Percentiles rank a stretch among this genome's conserved stretches.
phyloP scores from a whole-genome alignment of 768 basidiomycete species.

The Pulveroboletus sp. region DNA sequence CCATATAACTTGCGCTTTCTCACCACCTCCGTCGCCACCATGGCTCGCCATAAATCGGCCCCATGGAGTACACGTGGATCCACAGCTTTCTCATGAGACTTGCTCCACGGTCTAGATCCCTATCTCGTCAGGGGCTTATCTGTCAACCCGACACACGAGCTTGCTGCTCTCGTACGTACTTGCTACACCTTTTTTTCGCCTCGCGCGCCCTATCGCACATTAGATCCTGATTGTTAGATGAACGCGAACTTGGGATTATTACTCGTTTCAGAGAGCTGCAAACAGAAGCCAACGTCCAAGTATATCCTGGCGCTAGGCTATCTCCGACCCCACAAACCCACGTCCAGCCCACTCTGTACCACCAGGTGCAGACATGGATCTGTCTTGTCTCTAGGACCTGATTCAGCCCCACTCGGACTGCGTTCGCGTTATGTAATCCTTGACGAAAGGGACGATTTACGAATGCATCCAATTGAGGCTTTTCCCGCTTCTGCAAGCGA shows the following conservation, averaged over 20 bases:
- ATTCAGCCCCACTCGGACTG: conserved; percentile 31
- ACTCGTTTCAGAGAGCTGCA: conserved; percentile 1
- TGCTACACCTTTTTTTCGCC: not conserved
- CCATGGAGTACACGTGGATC: not conserved
- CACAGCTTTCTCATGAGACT: conserved; percentile 5
- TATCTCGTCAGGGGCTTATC: not conserved
- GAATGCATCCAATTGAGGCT: conserved; percentile 48
- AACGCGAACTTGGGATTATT: not conserved
- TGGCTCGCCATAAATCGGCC: not conserved
- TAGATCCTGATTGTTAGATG: not conserved
- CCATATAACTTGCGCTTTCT: no score
- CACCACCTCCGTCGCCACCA: no score
- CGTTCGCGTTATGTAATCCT: conserved; percentile 34
- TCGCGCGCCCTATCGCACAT: not conserved
- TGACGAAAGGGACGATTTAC: conserved; percentile 40
- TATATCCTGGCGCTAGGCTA: not conserved
- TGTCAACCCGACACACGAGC: not conserved
- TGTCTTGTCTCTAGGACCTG: conserved; percentile 2
- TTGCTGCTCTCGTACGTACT: conserved; percentile 12
- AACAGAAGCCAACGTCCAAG: not conserved
- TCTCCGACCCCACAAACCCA: not conserved
- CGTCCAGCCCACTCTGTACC: not conserved
- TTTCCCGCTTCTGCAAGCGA: conserved; percentile 21
- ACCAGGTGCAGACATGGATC: conserved; percentile 12
- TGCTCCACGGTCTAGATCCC: conserved; percentile 6